Base-by-base conservation (phyloP, 1,284 basidiomycete species). In the Apiotrichum laibachii region DNA sequence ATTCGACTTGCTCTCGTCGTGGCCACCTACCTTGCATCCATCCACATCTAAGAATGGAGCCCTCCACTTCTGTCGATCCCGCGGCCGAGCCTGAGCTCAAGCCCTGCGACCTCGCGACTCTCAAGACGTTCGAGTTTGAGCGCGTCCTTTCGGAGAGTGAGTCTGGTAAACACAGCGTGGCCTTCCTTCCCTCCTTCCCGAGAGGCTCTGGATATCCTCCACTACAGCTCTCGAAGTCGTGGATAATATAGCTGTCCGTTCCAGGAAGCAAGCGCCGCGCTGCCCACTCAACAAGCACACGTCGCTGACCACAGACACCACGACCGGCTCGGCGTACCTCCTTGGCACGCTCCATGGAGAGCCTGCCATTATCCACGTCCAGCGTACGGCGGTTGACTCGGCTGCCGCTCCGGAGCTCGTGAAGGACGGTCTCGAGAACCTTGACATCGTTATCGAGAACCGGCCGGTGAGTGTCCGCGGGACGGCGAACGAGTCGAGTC, bases 141-240 rank as follows among this genome's bases (percentile, higher is more conserved):
- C 80, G 81, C 37, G 72, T 87, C 10, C 73, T 88, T 22, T 83
- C 84, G 57, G 85, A 88, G 77, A 83, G 84, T 82, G 39, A 26
- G 68, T 63, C 34, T 12, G 3, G 26, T 34, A 9, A 3, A 5
- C 46, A 11, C 33, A 22, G 40, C 46, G 50, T 16, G 16, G 19
- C 37, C 49, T 34, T 34, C 45, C 31, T 13, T 45, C 45, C 16
- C 2, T 22, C 13, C 45, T 40, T 13, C 7, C 6, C 13, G 8
- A 2, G 5, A 18, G 39, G 12, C 16, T 8, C 8, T 12, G 12
- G 15, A 18, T 40, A 15, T 7, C 34, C 34, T n/a, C n/a, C n/a
- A n/a, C n/a, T n/a, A n/a, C n/a, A n/a, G n/a, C n/a, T n/a, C n/a
- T n/a, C n/a, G n/a, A n/a, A n/a, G n/a, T n/a, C n/a, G n/a, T n/a